These are phyloP conservation scores for Aphanomyces stellatus DNA, from an alignment of 352 stramenopile genomes.

Conservation along the genomic window DNA sequence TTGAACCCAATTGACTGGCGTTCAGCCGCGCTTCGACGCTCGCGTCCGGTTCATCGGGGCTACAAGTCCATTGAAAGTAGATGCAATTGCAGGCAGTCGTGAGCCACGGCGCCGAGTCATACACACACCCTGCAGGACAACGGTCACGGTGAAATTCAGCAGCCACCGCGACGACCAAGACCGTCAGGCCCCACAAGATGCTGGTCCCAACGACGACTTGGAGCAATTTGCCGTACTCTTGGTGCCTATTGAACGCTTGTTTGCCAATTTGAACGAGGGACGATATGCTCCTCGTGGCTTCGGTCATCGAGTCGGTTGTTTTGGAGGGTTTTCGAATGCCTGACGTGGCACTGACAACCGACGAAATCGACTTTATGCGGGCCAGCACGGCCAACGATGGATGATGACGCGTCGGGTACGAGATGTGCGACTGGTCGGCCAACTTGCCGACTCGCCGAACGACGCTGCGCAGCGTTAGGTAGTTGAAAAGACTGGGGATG, in stretches of 20 bases:
- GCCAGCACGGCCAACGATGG: too few relatives aligned
- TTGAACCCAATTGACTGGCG: not conserved
- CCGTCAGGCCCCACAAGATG: not conserved
- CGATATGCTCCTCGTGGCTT: too few relatives aligned
- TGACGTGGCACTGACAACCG: too few relatives aligned
- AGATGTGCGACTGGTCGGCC: too few relatives aligned
- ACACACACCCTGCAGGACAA: not conserved
- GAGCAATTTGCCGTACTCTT: not conserved
- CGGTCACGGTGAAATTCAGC: not conserved
- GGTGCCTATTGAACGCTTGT: not conserved
- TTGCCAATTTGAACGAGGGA: too few relatives aligned
- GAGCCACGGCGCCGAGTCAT: not conserved
- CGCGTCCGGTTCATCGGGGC: not conserved
- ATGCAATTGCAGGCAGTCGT: not conserved
- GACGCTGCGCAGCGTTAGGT: too few relatives aligned
- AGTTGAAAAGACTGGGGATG: too few relatives aligned
- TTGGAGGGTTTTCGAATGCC: too few relatives aligned
- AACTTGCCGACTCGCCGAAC: too few relatives aligned
- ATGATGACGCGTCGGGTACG: too few relatives aligned
- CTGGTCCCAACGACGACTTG: not conserved
- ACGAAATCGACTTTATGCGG: too few relatives aligned
- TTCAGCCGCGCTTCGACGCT: not conserved
- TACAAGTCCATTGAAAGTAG: not conserved
- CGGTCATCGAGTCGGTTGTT: too few relatives aligned
- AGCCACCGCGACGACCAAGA: not conserved